Conservation (phyloP, 768 basidiomycete species). For the Auriscalpium orientale region DNA sequence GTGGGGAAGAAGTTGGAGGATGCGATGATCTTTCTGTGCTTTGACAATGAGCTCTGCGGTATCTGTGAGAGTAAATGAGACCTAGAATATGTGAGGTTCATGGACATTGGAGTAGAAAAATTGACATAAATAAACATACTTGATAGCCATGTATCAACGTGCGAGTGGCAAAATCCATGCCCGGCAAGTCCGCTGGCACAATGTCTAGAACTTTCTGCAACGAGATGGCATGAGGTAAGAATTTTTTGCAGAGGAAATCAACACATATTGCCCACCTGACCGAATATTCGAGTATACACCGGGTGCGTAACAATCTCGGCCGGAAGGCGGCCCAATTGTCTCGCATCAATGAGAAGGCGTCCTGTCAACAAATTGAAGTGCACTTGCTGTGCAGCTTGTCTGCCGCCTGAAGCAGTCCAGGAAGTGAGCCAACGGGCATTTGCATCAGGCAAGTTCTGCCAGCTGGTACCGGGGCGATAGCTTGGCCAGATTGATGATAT, state of each 20-base stretch:
- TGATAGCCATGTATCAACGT: neutral
- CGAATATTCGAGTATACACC: neutral
- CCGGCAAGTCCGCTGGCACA: neutral
- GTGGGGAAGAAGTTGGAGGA: constrained; percentile 27
- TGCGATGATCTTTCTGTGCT: neutral
- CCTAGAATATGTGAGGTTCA: neutral
- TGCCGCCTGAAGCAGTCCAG: neutral
- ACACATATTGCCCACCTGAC: constrained; percentile 1
- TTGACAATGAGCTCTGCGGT: neutral
- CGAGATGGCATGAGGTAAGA: neutral
- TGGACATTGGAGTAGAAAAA: neutral
- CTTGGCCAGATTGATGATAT: neutral
- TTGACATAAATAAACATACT: neutral
- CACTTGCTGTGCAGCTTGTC: neutral
- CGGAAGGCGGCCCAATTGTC: neutral
- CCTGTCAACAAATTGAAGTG: neutral
- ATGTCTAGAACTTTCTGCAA: constrained; percentile 1
- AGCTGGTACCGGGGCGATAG: neutral
- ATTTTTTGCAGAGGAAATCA: too few species aligned
- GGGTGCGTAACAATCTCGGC: neutral
- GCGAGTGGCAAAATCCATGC: constrained; percentile 2
- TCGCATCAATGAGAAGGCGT: neutral
- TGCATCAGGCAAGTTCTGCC: neutral
- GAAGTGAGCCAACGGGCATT: constrained; percentile 5
- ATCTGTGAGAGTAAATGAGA: neutral